These are phyloP conservation scores for Neurospora sp. DNA, from an alignment of 2,329 filamentous ascomycete genomes.

Conservation along the genomic window DNA sequence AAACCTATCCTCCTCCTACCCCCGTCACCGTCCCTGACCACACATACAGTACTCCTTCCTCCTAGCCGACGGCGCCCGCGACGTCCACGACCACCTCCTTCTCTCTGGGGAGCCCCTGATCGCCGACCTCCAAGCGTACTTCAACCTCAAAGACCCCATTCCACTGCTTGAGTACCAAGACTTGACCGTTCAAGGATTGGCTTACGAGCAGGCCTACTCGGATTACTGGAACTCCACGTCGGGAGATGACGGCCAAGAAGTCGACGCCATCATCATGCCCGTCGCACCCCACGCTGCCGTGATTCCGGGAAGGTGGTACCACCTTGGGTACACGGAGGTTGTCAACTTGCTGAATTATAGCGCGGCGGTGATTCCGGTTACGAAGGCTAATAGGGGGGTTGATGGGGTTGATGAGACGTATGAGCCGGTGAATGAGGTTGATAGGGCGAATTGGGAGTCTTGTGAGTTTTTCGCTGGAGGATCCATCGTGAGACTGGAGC, in stretches of 20 bases:
- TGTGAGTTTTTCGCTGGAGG: slow-evolving; percentile 29
- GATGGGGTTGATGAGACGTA: slow-evolving; percentile 32
- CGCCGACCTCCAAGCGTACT: slow-evolving; percentile 27
- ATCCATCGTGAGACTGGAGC: not conserved
- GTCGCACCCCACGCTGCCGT: slow-evolving; percentile 40
- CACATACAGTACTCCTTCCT: slow-evolving; percentile 18
- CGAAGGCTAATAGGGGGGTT: slow-evolving; percentile 37
- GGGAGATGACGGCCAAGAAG: slow-evolving; percentile 34
- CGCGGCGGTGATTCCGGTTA: slow-evolving; percentile 43
- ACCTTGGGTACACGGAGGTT: slow-evolving; percentile 18
- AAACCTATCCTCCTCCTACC: not conserved
- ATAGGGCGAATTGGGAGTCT: slow-evolving; percentile 32
- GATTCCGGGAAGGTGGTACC: slow-evolving; percentile 33
- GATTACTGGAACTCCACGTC: slow-evolving; percentile 54
- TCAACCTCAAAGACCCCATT: slow-evolving; percentile 19
- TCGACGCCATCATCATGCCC: slow-evolving; percentile 45
- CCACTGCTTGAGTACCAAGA: slow-evolving; percentile 25
- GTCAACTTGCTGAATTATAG: slow-evolving; percentile 50
- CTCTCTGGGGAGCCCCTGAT: slow-evolving; percentile 45
- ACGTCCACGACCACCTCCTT: slow-evolving; percentile 35
- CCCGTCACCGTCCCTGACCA: not conserved
- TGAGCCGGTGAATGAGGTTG: slow-evolving; percentile 29
- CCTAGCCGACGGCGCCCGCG: slow-evolving; percentile 23
- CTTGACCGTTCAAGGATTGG: slow-evolving; percentile 42
- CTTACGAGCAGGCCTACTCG: slow-evolving; percentile 47